Evolutionary conservation across 768 basidiomycete species (phyloP), one percentile per base, ranked within the genome.

Genomic region (Lactarius sanguifluus): DNA sequence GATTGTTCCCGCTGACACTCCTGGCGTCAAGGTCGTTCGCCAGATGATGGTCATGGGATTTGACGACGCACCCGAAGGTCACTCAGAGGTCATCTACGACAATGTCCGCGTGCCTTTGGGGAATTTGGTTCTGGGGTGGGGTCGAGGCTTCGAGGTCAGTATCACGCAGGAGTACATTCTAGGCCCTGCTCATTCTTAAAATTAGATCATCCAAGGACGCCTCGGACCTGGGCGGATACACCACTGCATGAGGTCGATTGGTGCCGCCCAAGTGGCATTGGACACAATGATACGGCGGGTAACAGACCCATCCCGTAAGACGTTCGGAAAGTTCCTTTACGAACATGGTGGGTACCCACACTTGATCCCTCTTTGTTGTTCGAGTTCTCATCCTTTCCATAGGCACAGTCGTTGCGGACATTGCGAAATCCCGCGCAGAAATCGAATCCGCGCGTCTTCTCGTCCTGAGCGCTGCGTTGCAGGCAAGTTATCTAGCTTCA

Each of bases 171-270:
- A 30, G 30, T 61, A 2, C 32, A 23, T 32, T 59, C 41, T 63
- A 41, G 18, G 40, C 47, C 25, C 59, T 32, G 36, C 54, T 58
- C 41, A 32, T 57, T 36, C 34, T 30, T 38, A 52, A 15, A 23
- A 28, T n/a, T 67, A 87, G 85, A 94, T 96, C 69, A 92, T 98
- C 68, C 96, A 98, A 85, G 95, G 95, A 52, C 92, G 96, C 69
- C 87, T 98, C 61, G 96, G 93, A 50, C 95, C 95, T 59, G 95
- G 95, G n/a, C 89, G 95, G 63, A 91, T 96, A 72, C 95, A 96
- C 73, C 93, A 96, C 74, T 97, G 96, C 81, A 99, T 99, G 97
- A 88, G 97, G 45, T 91, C 93, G 9, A 92, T 99, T 65, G 97
- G 97, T 25, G 84, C 84, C 25, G 97, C 97, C 1, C 86, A 89